Base-by-base conservation (phyloP, 2,329 filamentous ascomycete species). In the Thelonectria blattea region DNA sequence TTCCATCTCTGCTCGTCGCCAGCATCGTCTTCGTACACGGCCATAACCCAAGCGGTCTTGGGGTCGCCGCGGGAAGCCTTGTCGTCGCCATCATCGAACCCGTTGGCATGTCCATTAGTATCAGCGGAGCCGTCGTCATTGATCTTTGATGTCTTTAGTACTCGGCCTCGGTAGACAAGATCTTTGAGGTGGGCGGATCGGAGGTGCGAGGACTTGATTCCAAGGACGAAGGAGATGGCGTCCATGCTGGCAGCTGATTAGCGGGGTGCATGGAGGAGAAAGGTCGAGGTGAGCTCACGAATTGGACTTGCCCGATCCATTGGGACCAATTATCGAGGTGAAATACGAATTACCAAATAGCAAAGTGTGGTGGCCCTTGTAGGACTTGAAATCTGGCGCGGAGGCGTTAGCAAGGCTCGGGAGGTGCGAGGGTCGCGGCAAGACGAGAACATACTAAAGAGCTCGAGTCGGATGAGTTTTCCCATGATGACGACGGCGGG, bases 271-370 rank as follows among this genome's bases (percentile, higher is more conserved):
- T 12, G 34, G 6, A 37, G 12, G 52, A 10, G 48, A 37, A 8
- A 24, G 47, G 0, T 11, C 50, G 37, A 18, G 34, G 46, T 65
- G 43, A 82, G 27, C 88, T 75, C 79, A 94, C 91, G 93, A 97
- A 77, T 99, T 99, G 18, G 95, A 99, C 79, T 99, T 99, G 66
- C 95, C 95, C 37, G 95, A 98, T 82, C 95, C 95, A 93, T 99
- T 99, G 75, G 95, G 95, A 6, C 96, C 95, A 73, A 99, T 98
- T 73, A 99, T 97, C 43, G 95, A 99, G 51, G 95, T 99, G 78
- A 99, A 99, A 79, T 97, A 98, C 2, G 93, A 96, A 80, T 99
- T 94, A 73, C 94, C 94, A 72, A 99, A 97, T 54, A 97, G 87
- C 46, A 99, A 87, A 62, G 87, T 89, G 80, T 99, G 95, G 72